Conservation (phyloP, 768 basidiomycete genomes). For the Boletus vinaceobasis region DNA sequence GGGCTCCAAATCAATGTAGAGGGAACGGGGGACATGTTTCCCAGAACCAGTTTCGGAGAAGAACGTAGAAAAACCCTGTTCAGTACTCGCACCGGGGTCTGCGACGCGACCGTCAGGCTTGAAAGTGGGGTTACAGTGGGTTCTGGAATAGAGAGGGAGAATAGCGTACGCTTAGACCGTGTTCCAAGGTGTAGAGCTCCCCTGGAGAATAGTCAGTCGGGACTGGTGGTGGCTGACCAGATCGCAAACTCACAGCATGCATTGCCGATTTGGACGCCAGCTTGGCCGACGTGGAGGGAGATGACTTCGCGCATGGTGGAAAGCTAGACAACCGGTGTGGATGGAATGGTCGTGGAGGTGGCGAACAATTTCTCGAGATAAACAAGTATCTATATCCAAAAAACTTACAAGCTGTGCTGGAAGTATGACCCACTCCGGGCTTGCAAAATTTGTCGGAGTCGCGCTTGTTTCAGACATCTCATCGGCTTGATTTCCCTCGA, state of each 20-base stretch:
- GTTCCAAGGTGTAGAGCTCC: conserved; percentile 98
- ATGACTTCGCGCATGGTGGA: conserved; percentile 85
- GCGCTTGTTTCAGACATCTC: conserved; percentile 28
- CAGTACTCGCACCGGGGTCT: conserved; percentile 49
- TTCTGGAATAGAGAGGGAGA: neutral
- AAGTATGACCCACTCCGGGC: too few species aligned
- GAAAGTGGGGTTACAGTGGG: conserved; percentile 15
- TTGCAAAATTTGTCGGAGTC: conserved; percentile 19
- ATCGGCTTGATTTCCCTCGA: neutral
- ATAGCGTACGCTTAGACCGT: conserved; percentile 82
- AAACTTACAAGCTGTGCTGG: too few species aligned
- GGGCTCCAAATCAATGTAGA: conserved; percentile 95
- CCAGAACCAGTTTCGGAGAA: conserved; percentile 94
- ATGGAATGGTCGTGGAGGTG: conserved; percentile 8
- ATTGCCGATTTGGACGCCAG: conserved; percentile 92
- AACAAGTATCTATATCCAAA: too few species aligned
- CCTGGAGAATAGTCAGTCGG: conserved; percentile 43
- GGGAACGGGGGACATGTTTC: conserved; percentile 93
- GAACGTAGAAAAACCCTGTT: conserved; percentile 95
- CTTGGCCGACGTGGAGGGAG: conserved; percentile 95
- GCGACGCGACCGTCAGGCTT: conserved; percentile 90
- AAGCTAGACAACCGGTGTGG: conserved; percentile 7
- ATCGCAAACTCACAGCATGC: conserved; percentile 77
- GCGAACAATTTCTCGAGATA: too few species aligned
- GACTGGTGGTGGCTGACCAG: conserved; percentile 1